phyloP scores from a whole-genome alignment of 1,284 basidiomycete species.

The Papiliotrema flavescens region DNA sequence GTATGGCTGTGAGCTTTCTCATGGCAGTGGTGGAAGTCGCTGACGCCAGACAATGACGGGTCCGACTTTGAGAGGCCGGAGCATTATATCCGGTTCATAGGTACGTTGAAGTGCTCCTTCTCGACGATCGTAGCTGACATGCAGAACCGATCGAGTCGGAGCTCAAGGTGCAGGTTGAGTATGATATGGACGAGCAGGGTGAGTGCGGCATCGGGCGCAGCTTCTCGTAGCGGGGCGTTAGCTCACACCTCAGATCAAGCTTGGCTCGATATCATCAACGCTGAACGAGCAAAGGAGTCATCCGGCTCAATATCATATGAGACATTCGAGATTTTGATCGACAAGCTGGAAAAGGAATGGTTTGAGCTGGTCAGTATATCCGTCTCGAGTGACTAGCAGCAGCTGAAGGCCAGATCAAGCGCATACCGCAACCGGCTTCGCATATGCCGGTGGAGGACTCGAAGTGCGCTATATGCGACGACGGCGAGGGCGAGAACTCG shows the following conservation, averaged over 20 bases:
- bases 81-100: conserved; percentile 85
- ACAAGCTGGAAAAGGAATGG: conserved; percentile 98
- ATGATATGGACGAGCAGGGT: conserved; percentile 99
- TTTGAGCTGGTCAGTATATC: conserved; percentile 73
- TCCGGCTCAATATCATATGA: conserved; percentile 74
- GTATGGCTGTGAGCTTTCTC: conserved; percentile 40
- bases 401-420: conserved; percentile 65
- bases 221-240: no score
- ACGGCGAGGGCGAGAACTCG: conserved; percentile 96
- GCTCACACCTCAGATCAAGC: conserved; percentile 67
- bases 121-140: conserved; percentile 1
- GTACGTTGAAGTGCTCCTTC: conserved; percentile 46
- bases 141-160: conserved; percentile 92
- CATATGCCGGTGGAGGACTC: conserved; percentile 83
- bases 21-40: neutral
- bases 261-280: conserved; percentile 87
- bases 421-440: conserved; percentile 78
- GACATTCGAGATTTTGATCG: conserved; percentile 93
- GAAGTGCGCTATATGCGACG: conserved; percentile 94
- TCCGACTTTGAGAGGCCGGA: conserved; percentile 72
- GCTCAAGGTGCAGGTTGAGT: conserved; percentile 89
- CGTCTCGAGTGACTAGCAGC: neutral
- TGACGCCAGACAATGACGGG: conserved; percentile 67
- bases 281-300: conserved; percentile 74
- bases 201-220: conserved; percentile 16